Evolutionary conservation across 768 basidiomycete genomes (phyloP), one percentile per base, ranked within the genome.

Genomic region (Collybiopsis confluens): DNA sequence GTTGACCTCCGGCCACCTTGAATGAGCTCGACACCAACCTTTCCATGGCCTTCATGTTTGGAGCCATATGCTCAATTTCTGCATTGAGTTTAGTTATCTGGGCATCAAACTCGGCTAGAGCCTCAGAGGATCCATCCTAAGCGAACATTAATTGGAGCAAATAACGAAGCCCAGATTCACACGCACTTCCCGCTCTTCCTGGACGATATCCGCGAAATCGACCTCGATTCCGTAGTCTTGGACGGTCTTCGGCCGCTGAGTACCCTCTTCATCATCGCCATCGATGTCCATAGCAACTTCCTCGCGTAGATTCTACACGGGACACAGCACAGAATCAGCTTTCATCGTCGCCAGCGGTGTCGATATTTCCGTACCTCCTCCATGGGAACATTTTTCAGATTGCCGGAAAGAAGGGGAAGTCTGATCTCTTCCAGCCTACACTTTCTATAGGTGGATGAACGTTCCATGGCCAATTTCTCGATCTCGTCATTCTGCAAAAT

Each of bases 41-140:
- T 58, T 98, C 94, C 59, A 95, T 89, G 0, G 96, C 96, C 67
- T 98, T 98, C 82, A 98, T 77, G 65, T 98, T 99, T 10, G 96
- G 95, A 1, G 92, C 90, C 86, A 98, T 91, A 47, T 83, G 80
- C 61, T 95, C 92, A 48, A 98, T 94, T 59, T 98, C 95, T 10
- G 75, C 70, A 49, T 74, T 81, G 24, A 93, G 70, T 62, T 86
- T 89, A 7, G 76, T 62, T 37, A 97, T 83, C 28, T 80, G 75
- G 27, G 83, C 77, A 54, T 96, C 92, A 26, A 93, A 77, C 56
- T 88, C 81, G 16, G 83, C 78, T n/a, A 85, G 74, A 7, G 77
- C 75, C 28, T 86, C 86, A 1, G 78, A 70, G 7, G 84, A 75
- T 24, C 83, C 83, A 60, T 82, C 82, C 78, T 88, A 65, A 11